Evolutionary conservation across 2,329 filamentous ascomycete species (phyloP).

Genomic region (Achaetomium macrosporum): DNA sequence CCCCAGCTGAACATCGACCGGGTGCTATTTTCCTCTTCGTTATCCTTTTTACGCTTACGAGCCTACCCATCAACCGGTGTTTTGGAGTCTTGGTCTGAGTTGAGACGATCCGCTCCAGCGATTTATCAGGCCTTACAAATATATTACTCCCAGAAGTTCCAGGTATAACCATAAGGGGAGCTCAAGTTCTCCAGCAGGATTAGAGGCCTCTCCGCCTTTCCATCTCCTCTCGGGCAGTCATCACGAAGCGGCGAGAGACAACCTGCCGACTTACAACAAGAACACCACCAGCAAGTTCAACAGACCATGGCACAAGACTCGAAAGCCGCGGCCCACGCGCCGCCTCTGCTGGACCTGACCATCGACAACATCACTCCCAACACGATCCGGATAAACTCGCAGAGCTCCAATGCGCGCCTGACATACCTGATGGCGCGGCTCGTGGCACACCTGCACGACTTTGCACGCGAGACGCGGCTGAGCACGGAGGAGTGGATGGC

Average conservation of each 20-base stretch:
- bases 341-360: slow-evolving; percentile 52
- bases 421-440: slow-evolving; percentile 68
- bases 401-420: slow-evolving; percentile 57
- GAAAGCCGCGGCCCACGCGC: neutral
- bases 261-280: too few species aligned
- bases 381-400: slow-evolving; percentile 67
- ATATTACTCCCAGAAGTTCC: too few species aligned
- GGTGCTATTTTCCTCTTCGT: slow-evolving; percentile 4
- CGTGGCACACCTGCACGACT: slow-evolving; percentile 75
- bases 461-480: slow-evolving; percentile 70
- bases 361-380: slow-evolving; percentile 78
- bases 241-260: too few species aligned
- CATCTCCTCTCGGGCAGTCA: too few species aligned
- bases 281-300: too few species aligned
- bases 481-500: slow-evolving; percentile 75
- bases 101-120: neutral
- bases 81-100: neutral
- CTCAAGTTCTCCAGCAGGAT: too few species aligned
- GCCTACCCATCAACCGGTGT: neutral
- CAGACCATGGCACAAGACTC: neutral
- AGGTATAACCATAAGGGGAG: too few species aligned
- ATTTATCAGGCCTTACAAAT: slow-evolving; percentile 12
- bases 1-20: neutral
- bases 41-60: neutral
- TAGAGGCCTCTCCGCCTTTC: too few species aligned